Evolutionary conservation across 805 yeast genomes (phyloP), one percentile per base, ranked within the genome.

Genomic region (Nakazawaea holstii): DNA sequence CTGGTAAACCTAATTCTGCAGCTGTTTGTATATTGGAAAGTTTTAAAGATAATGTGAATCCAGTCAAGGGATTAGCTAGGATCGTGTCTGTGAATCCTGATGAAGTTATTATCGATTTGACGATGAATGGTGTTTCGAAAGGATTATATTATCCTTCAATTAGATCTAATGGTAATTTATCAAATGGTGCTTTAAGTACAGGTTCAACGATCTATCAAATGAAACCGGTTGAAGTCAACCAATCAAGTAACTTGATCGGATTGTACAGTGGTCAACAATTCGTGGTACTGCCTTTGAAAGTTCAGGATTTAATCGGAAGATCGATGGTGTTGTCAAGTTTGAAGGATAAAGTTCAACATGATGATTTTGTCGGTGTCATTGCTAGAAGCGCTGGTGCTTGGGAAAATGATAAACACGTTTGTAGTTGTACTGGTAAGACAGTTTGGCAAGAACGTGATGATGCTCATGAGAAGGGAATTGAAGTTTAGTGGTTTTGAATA

Each of bases 351-450:
- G 70, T 74, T 14, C 60, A 72, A 13, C 48, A 65, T 6, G 72
- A 72, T 38, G 70, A 77, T 2, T 66, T 87, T 8, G 83, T 82
- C 43, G 98, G 99, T 29, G 96, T 92, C 24, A 80, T 94, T 60
- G 98, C 98, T 1, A 77, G 98, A 59, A 85, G 95, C 57, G 98
- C 99, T 1, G 99, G 99, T 13, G 87, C 82, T 26, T 94, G 98
- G 97, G 96, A 92, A 61, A 94, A 94, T 66, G 87, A 85, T 55
- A 92, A 92, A 66, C 82, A 82, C 50, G 95, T 92, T 2, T 92
- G 99, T 66, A 83, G 92, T 31, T 94, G 98, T 65, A 82, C 92
- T 13, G 99, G 99, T 14, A 89, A 90, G 72, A 87, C 96, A 0
- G 80, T 92, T 26, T 92, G 99, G 98, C 90, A 94, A 62, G 99